phyloP scores from a whole-genome alignment of 352 stramenopile species.

The Salisapilia sapeloensis region DNA sequence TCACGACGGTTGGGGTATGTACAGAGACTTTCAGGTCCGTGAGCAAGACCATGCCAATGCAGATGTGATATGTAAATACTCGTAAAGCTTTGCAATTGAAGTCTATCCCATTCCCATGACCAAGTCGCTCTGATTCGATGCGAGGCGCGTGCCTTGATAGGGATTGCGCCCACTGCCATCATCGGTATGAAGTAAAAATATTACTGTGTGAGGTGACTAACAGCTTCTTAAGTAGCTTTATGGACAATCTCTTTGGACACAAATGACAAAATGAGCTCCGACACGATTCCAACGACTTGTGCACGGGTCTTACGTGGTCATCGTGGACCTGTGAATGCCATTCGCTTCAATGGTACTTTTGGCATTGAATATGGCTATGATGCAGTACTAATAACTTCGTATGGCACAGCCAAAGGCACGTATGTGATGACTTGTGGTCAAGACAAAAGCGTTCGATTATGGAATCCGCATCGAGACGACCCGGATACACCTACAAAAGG shows the following conservation, averaged over 20 bases:
- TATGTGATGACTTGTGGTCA: constrained; percentile 83
- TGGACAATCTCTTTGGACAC: not conserved
- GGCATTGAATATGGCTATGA: not conserved
- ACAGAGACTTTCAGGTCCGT: too few relatives aligned
- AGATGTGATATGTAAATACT: too few relatives aligned
- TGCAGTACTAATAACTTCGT: not conserved
- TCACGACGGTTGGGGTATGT: too few relatives aligned
- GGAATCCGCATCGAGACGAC: constrained; percentile 71
- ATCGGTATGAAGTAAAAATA: too few relatives aligned
- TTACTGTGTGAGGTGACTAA: too few relatives aligned
- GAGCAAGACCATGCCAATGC: too few relatives aligned
- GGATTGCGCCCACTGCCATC: too few relatives aligned
- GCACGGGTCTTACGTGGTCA: constrained; percentile 45
- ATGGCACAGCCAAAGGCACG: constrained; percentile 52
- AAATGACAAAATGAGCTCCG: not conserved
- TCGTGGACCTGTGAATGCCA: constrained; percentile 47
- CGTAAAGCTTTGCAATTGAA: too few relatives aligned
- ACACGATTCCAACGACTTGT: constrained; percentile 6
- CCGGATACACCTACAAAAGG: constrained; percentile 35
- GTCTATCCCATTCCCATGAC: too few relatives aligned
- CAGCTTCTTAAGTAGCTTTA: too few relatives aligned
- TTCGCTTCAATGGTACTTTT: constrained; percentile 63
- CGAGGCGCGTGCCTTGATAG: too few relatives aligned
- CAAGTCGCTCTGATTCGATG: too few relatives aligned
- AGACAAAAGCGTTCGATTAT: constrained; percentile 75